Evolutionary conservation across 495 filamentous ascomycete species (phyloP).

Genomic region (Penicillium pancosmium): DNA sequence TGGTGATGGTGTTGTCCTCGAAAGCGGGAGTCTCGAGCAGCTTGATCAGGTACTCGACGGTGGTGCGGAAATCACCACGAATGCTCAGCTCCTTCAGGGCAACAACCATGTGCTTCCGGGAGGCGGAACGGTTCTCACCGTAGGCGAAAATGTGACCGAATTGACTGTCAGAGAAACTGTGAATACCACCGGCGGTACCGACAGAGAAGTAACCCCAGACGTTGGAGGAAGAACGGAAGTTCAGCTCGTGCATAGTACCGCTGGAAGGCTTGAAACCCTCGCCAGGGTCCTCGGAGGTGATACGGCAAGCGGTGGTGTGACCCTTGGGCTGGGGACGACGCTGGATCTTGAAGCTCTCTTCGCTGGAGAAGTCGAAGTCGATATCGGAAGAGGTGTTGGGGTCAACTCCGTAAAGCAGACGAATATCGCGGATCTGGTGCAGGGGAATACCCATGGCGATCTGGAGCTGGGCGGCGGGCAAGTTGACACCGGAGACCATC

Average conservation of each 20-base stretch:
- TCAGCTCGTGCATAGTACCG: conserved; percentile 98
- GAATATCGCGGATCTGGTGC: conserved; percentile 93
- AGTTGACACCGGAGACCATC: conserved; percentile 97
- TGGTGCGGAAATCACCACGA: conserved; percentile 98
- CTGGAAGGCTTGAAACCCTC: conserved; percentile 99
- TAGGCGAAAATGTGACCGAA: conserved; percentile 99
- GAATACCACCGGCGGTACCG: conserved; percentile 92
- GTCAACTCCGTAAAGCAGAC: conserved; percentile 94
- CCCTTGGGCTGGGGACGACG: conserved; percentile 90
- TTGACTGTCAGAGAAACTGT: conserved; percentile 98
- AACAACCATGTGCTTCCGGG: conserved; percentile 99
- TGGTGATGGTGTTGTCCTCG: conserved; percentile 98
- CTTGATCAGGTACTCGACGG: conserved; percentile 99
- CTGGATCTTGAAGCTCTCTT: conserved; percentile 82
- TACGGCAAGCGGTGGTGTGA: conserved; percentile 97
- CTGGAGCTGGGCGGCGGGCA: conserved; percentile 96
- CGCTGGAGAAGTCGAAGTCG: conserved; percentile 93
- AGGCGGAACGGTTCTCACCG: conserved; percentile 93
- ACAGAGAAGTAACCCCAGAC: conserved; percentile 99
- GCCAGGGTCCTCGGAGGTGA: conserved; percentile 98
- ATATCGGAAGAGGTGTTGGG: conserved; percentile 83
- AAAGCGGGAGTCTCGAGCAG: conserved; percentile 97
- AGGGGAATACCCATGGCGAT: conserved; percentile 98
- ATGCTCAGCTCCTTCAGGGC: conserved; percentile 98
- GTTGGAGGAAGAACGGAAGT: conserved; percentile 98